phyloP scores from a whole-genome alignment of 192 early-diverging fungal species.

The Linnemannia hyalina region DNA sequence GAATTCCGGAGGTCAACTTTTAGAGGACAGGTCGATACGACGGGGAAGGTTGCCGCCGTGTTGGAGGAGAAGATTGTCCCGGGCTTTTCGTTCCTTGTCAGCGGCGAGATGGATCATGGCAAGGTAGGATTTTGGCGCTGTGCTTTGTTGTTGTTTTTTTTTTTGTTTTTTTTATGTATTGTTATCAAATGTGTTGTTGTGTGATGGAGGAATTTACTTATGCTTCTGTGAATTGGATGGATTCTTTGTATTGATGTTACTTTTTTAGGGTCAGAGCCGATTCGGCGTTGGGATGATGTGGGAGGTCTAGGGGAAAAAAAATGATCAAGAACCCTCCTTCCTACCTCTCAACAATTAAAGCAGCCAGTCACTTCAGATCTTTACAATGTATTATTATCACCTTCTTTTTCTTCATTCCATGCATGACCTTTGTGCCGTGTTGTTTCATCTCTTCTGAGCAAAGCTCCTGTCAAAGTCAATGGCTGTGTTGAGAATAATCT shows the following conservation, averaged over 20 bases:
- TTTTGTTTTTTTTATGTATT: background rate
- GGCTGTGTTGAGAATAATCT: background rate
- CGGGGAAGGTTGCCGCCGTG: conserved; percentile 88
- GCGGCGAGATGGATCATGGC: conserved; percentile 96
- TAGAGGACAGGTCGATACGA: conserved; percentile 91
- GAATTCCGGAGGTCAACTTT: conserved; percentile 94
- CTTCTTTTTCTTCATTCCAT: too few species aligned
- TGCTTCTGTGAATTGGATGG: background rate
- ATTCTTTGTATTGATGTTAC: background rate
- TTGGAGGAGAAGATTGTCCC: conserved; percentile 97
- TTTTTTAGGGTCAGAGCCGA: conserved; percentile 72
- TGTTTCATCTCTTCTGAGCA: too few species aligned
- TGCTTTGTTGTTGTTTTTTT: conserved; percentile 34
- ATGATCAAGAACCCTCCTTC: background rate
- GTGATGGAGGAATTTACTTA: background rate
- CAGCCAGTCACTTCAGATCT: too few species aligned
- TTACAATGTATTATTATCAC: too few species aligned
- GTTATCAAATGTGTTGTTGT: background rate
- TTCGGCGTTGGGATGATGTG: conserved; percentile 91
- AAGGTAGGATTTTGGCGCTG: conserved; percentile 66
- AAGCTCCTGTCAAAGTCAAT: too few species aligned
- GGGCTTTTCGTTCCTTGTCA: conserved; percentile 89
- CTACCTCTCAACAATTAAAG: background rate
- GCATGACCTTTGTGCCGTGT: too few species aligned
- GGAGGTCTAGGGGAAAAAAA: conserved; percentile 74